Percentiles rank a stretch among this genome's conserved stretches.
Conservation (phyloP, 257 asterid genomes). For the Jaltomata sinuosa region DNA sequence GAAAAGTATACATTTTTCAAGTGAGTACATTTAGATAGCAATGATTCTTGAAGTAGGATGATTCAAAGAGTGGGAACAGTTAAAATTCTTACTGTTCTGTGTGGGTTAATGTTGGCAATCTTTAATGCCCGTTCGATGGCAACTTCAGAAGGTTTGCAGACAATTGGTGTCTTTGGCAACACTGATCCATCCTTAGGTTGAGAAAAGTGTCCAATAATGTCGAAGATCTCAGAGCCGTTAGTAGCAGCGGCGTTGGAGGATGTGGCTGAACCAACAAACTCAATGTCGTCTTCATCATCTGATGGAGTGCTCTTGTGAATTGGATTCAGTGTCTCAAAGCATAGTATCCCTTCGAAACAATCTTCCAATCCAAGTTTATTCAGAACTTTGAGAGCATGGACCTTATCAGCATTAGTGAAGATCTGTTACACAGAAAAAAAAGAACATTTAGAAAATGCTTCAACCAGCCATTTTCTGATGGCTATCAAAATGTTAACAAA, state of each 20-base stretch:
- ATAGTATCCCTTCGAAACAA: conserved; percentile 90
- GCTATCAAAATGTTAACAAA: not conserved
- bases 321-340: conserved; percentile 93
- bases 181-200: conserved; percentile 33
- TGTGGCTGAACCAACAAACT: conserved; percentile 42
- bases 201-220: conserved; percentile 69
- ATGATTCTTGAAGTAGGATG: not conserved
- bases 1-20: conserved; percentile 5
- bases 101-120: conserved; percentile 71
- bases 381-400: conserved; percentile 68
- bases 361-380: conserved; percentile 65
- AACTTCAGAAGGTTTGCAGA: conserved; percentile 79
- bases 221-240: conserved; percentile 40
- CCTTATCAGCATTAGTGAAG: conserved; percentile 87
- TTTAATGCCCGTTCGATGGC: conserved; percentile 75
- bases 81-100: conserved; percentile 53
- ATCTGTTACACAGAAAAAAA: conserved; percentile 31
- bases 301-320: conserved; percentile 50
- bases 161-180: conserved; percentile 78
- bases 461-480: not conserved
- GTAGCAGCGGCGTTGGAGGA: not conserved
- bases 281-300: conserved; percentile 76
- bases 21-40: not conserved
- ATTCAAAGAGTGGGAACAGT: not conserved
- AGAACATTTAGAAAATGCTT: not conserved